phyloP scores from a whole-genome alignment of 1,284 basidiomycete species.

The Puccinia coronata region DNA sequence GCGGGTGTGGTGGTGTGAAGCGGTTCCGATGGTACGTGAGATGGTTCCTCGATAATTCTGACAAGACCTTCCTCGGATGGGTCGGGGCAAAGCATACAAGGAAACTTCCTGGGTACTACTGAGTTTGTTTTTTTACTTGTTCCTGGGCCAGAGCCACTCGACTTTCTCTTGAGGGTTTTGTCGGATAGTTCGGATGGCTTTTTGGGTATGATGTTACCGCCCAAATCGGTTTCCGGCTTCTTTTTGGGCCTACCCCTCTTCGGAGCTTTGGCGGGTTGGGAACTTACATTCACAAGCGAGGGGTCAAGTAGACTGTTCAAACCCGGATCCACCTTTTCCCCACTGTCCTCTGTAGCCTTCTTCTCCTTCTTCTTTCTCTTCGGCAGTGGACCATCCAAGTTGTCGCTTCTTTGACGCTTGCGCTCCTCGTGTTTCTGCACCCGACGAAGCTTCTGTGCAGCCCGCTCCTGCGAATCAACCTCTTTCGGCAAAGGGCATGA shows the following conservation, averaged over 20 bases:
- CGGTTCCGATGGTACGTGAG: slow-evolving; percentile 7
- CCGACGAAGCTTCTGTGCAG: slow-evolving; percentile 49
- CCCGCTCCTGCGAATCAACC: slow-evolving; percentile 50
- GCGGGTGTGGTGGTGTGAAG: slow-evolving; percentile 7
- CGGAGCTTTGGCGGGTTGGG: not conserved
- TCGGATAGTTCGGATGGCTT: slow-evolving; percentile 14
- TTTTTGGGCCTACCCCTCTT: slow-evolving; percentile 30
- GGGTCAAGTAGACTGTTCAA: not conserved
- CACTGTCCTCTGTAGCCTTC: not conserved
- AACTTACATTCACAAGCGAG: not conserved
- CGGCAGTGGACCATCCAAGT: slow-evolving; percentile 9
- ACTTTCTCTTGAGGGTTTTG: slow-evolving; percentile 51
- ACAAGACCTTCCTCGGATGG: slow-evolving; percentile 53
- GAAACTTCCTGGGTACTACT: slow-evolving; percentile 49
- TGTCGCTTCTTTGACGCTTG: slow-evolving; percentile 27
- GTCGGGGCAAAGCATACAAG: slow-evolving; percentile 60
- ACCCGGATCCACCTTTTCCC: not conserved
- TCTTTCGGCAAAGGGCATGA: slow-evolving; percentile 50
- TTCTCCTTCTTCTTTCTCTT: slow-evolving; percentile 27
- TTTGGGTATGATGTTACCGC: not conserved
- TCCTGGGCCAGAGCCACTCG: slow-evolving; percentile 7
- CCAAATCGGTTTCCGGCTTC: not conserved
- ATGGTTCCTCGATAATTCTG: slow-evolving; percentile 50
- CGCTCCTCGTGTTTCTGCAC: slow-evolving; percentile 50
- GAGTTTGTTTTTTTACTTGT: not conserved